Conservation (phyloP, 164 flowering plant genomes). For the Chimonanthus salicifolius region DNA sequence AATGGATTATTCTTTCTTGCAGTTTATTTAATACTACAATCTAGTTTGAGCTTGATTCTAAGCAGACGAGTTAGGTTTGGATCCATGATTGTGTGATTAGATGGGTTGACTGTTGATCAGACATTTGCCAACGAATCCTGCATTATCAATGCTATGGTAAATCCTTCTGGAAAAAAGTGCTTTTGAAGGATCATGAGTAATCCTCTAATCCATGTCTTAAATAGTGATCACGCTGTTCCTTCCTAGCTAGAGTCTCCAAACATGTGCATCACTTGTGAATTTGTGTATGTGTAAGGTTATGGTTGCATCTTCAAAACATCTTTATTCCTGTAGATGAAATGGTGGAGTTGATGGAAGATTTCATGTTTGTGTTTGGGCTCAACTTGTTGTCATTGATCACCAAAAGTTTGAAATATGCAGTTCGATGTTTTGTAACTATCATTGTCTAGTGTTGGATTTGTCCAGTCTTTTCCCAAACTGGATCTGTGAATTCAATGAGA, state of each 20-base stretch:
- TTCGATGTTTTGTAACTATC: background rate
- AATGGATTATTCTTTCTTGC: no score
- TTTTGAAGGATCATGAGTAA: no score
- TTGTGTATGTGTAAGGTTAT: background rate
- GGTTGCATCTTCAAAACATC: background rate
- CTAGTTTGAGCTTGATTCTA: no score
- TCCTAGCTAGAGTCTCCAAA: background rate
- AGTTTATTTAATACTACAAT: no score
- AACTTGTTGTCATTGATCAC: background rate
- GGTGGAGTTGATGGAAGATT: background rate
- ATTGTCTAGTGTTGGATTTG: background rate
- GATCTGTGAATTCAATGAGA: background rate
- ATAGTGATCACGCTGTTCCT: no score
- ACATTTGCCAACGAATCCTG: no score
- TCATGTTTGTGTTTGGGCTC: background rate
- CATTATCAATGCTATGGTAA: no score
- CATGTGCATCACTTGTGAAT: background rate
- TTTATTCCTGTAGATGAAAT: background rate
- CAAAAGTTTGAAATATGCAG: background rate
- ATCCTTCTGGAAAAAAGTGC: no score
- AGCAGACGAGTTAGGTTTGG: no score
- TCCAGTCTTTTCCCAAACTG: background rate
- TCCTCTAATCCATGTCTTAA: no score
- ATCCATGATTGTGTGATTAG: no score
- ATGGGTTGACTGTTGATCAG: no score